These are phyloP conservation scores for Tolypocladium endophyticum DNA, from an alignment of 2,329 filamentous ascomycete genomes.

Conservation along the genomic window DNA sequence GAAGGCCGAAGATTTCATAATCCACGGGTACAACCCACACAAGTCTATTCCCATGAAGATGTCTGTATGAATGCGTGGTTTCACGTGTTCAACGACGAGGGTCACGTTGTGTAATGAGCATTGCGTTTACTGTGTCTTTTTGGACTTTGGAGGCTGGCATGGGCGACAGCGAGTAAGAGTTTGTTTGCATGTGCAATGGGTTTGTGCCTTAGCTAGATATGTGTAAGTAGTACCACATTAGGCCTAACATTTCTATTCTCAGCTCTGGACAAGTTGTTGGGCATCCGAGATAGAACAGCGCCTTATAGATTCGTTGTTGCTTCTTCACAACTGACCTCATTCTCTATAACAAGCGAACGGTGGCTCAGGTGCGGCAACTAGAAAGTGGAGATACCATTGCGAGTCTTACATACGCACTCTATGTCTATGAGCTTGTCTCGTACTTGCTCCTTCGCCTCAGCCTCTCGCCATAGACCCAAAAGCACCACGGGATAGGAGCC, in stretches of 20 bases:
- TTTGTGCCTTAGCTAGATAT: neutral
- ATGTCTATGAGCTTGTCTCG: slow-evolving; percentile 11
- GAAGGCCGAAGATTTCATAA: slow-evolving; percentile 76
- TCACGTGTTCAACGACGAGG: neutral
- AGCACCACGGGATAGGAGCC: slow-evolving; percentile 23
- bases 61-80: slow-evolving; percentile 53
- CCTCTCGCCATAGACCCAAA: slow-evolving; percentile 13
- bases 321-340: too few relatives aligned
- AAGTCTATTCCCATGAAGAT: slow-evolving; percentile 97
- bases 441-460: slow-evolving; percentile 13
- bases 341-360: neutral
- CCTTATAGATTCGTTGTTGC: too few relatives aligned
- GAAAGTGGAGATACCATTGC: neutral
- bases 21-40: slow-evolving; percentile 83
- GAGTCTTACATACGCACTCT: too few relatives aligned
- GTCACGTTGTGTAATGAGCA: neutral
- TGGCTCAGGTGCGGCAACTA: neutral
- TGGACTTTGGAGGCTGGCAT: neutral
- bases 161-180: neutral
- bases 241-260: neutral
- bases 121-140: neutral
- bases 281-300: neutral
- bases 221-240: neutral
- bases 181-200: neutral
- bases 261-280: neutral